Conservation (phyloP, 352 stramenopile genomes). For the Globisporangium nagaii region DNA sequence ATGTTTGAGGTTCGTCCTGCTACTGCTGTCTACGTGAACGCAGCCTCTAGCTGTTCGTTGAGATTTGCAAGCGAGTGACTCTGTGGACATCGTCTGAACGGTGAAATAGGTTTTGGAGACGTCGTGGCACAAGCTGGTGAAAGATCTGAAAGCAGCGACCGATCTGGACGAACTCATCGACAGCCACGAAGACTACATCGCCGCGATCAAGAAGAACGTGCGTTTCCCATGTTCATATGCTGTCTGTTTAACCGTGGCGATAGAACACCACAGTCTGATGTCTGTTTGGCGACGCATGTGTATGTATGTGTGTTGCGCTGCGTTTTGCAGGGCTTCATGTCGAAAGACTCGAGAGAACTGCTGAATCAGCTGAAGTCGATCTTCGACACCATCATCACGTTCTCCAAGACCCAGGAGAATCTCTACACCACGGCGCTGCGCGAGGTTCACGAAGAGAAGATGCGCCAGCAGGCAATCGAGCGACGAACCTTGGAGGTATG, state of each 20-base stretch:
- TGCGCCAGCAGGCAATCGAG: slow-evolving; percentile 39
- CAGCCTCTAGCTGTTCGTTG: too few species aligned
- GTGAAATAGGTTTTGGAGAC: slow-evolving; percentile 79
- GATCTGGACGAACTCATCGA: slow-evolving; percentile 95
- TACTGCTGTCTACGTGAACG: too few species aligned
- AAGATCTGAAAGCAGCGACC: slow-evolving; percentile 84
- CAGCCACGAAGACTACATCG: slow-evolving; percentile 94
- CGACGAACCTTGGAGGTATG: slow-evolving; percentile 43
- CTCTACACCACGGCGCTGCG: slow-evolving; percentile 74
- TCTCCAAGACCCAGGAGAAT: slow-evolving; percentile 78
- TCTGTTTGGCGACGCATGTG: neutral
- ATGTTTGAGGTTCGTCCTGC: slow-evolving; percentile 94
- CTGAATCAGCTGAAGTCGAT: slow-evolving; percentile 77
- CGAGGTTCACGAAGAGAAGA: slow-evolving; percentile 60
- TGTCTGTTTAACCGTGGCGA: too few species aligned
- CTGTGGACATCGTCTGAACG: too few species aligned
- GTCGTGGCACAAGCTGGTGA: slow-evolving; percentile 92
- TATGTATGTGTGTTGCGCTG: neutral
- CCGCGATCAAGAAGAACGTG: slow-evolving; percentile 86
- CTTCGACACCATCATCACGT: slow-evolving; percentile 77
- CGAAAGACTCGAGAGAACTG: slow-evolving; percentile 64
- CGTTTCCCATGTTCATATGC: neutral
- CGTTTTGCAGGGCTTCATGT: slow-evolving; percentile 71
- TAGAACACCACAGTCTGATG: too few species aligned
- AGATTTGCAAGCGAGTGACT: too few species aligned